Percentiles rank a stretch among this genome's conserved stretches.
Evolutionary conservation across 2,329 filamentous ascomycete genomes (phyloP).

Genomic region (Hymenoscyphus fraxineus): DNA sequence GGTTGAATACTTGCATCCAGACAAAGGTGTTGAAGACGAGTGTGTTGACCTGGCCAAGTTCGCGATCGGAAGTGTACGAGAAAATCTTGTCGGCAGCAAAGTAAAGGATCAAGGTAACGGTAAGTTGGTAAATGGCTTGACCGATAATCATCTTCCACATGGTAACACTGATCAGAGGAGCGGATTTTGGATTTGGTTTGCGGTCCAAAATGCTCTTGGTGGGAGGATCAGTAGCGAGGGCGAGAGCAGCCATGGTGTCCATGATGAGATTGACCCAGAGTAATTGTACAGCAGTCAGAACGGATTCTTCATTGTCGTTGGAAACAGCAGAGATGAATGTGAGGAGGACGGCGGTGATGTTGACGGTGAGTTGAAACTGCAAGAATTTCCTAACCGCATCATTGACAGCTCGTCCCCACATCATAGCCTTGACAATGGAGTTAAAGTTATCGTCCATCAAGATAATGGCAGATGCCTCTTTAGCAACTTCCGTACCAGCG

Average conservation of each 20-base stretch:
- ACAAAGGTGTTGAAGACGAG: conserved; percentile 98
- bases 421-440: conserved; percentile 59
- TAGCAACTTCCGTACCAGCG: conserved; percentile 61
- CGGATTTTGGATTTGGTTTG: conserved; percentile 70
- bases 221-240: conserved; percentile 70
- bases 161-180: conserved; percentile 74
- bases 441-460: conserved; percentile 61
- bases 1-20: conserved; percentile 99
- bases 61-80: conserved; percentile 47
- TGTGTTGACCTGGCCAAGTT: conserved; percentile 59
- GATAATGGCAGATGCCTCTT: conserved; percentile 59
- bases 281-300: conserved; percentile 73
- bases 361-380: conserved; percentile 65
- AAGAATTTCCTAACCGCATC: conserved; percentile 52
- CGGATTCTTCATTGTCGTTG: conserved; percentile 58
- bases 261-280: conserved; percentile 84
- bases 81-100: conserved; percentile 65
- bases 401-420: conserved; percentile 58
- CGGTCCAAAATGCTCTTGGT: conserved; percentile 65
- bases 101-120: conserved; percentile 74
- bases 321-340: conserved; percentile 76
- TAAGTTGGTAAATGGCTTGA: conserved; percentile 83
- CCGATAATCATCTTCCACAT: conserved; percentile 99
- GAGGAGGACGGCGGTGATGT: conserved; percentile 74
- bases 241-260: conserved; percentile 79